Evolutionary conservation across 352 stramenopile species (phyloP), one percentile per base, ranked within the genome.

Genomic region (Phytopythium chamaehyphon): DNA sequence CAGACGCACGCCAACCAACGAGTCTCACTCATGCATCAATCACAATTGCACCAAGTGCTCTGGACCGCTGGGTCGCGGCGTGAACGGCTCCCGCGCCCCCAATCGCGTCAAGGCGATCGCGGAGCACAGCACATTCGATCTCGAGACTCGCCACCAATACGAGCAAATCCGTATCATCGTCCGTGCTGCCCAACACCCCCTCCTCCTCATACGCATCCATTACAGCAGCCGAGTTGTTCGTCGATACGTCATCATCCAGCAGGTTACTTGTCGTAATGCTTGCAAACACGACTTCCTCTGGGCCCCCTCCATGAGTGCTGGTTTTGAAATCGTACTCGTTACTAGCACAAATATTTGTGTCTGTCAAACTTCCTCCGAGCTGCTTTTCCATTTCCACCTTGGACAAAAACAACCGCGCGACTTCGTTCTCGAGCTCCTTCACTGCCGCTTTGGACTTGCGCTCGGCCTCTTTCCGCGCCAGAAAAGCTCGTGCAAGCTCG

Each of bases 131-230:
- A 51, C 79, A 90, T 45, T 88, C 73, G 40, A 90, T 90, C 51
- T 86, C 73, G 39, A 90, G 64, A 55, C 79, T 88, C 45, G 79
- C 76, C 10, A 86, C 59, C 18, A 90, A 57, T 8, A 90, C 69
- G 23, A 83, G 59, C 40, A 86, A 46, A 21, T 47, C 40, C 22
- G 40, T 49, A 24, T 89, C 78, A 14, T 86, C 65, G 12, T 47
- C 40, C 8, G 40, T 47, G 9, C 40, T 19, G 9, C 28, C 22
- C 21, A 14, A 14, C n/a, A n/a, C n/a, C n/a, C n/a, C n/a, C 21
- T 47, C 22, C 18, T n/a, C 21, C 14, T 47, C 40, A 6, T 15
- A 33, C 10, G 7, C 21, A 86, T 70, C 1, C 42, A 57, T 16
- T 43, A n/a, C 14, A 31, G 6, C 8, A 47, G 40, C 40, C 24